These are phyloP conservation scores for Wickerhamiella bombiphila DNA, from an alignment of 805 yeast genomes.

Conservation along the genomic window DNA sequence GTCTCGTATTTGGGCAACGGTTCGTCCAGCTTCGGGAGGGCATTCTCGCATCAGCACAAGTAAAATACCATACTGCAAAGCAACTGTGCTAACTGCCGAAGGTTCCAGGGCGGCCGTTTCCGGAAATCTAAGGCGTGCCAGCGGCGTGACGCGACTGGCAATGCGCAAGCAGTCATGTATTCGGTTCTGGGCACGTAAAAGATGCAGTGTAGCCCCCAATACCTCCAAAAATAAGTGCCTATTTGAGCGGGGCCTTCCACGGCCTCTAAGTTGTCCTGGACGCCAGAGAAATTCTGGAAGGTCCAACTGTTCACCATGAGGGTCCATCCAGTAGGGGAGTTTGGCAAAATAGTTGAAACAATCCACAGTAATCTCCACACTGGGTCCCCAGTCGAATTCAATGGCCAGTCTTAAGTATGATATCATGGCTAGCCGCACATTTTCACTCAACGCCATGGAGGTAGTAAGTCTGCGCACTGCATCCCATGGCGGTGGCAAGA, in stretches of 20 bases:
- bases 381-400: constrained; percentile 16
- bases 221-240: constrained; percentile 15
- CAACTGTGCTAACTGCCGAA: constrained; percentile 12
- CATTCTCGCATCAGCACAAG: constrained; percentile 12
- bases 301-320: constrained; percentile 14
- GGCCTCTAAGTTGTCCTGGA: constrained; percentile 15
- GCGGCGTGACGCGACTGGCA: constrained; percentile 16
- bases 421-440: constrained; percentile 4
- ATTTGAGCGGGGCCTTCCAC: constrained; percentile 3
- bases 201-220: constrained; percentile 13
- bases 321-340: constrained; percentile 15
- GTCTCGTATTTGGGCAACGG: constrained; percentile 14
- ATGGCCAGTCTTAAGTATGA: constrained; percentile 8
- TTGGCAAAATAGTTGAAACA: constrained; percentile 13
- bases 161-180: constrained; percentile 5
- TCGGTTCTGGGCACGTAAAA: background rate
- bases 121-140: constrained; percentile 12
- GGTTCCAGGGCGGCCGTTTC: constrained; percentile 8
- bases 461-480: background rate
- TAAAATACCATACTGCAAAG: constrained; percentile 16
- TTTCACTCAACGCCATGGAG: background rate
- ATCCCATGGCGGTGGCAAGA: background rate
- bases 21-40: constrained; percentile 6
- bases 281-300: constrained; percentile 12
- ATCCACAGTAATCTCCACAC: constrained; percentile 7